Base-by-base conservation (phyloP, 2,329 filamentous ascomycete genomes). In the Rutstroemia sp. region DNA sequence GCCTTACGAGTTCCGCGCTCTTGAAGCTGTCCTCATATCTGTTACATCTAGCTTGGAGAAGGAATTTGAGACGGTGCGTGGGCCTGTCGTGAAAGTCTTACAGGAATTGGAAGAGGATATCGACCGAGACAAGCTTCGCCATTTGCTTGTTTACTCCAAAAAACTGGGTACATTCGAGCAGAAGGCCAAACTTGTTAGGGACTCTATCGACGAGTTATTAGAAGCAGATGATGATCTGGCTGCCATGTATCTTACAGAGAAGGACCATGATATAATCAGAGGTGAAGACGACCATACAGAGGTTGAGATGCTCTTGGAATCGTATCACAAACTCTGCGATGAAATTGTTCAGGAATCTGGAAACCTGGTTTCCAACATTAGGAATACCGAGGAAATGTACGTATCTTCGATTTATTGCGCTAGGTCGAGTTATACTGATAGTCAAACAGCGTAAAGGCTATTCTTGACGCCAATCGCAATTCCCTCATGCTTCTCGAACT, bases 311-410 rank as follows among this genome's bases (percentile, higher is more conserved):
- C 78, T 99, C 49, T 77, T 99, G 4, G 94, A 99, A 71, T 96
- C 91, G 2, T 99, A 99, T 71, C 90, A 97, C 72, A 97, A 97
- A 72, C 87, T 99, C 44, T 92, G 91, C 63, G 94, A 99, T 69
- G 94, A 99, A 76, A 96, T 97, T 65, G 92, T 96, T 8, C 92
- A 99, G 72, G 89, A 95, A 61, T 90, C 91, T 16, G 88, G 90
- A 60, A 97, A 95, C 72, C 73, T 97, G 63, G 92, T 97, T 56
- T 92, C 88, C 9, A 91, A 90, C 63, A 99, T 99, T 70, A 83
- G 94, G 65, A 99, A 97, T 73, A 99, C 94, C 0, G 94, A 99
- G 73, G 94, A 99, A 74, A 95, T 99, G 90, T 95, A 79, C 74
- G 87, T 73, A 14, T 10, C 25, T 42, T 14, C 12, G 19, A 4